Evolutionary conservation across 257 asterid genomes (phyloP), one percentile per base, ranked within the genome.

Genomic region (Apocynum venetum): DNA sequence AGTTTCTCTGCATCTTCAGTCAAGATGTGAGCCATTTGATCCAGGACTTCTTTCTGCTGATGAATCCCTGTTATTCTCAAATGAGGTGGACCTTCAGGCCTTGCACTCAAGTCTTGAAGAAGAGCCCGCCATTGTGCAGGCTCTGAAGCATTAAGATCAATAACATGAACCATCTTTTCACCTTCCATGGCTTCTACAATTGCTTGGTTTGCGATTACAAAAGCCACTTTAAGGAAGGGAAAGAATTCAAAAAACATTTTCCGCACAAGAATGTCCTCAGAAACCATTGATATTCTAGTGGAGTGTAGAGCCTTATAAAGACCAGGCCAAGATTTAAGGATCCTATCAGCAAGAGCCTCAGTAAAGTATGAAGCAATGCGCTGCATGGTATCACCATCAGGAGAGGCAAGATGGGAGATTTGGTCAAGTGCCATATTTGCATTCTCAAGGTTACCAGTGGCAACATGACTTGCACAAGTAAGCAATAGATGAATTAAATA

Each of bases 11-110:
- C 97, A 76, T 94, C 98, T 76, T 89, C 91, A 1, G 84, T 82
- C 81, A 94, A 83, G 2, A 94, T 80, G 64, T 84, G 96, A n/a
- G 96, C 97, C 90, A 90, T 92, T 65, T 90, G 97, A 59, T 91
- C 97, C 73, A 92, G 80, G 13, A 87, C 88, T 87, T 91, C 97
- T 79, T 83, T 91, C 71, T 86, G 88, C 7, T 83, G 91, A 84
- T 92, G 92, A 64, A 94, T 84, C 35, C 94, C 98, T 0, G 98
- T 94, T 1, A 94, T 92, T 81, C 93, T 88, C 88, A 94, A 79
- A 86, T 94, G 97, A 4, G 98, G 98, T 38, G 98, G 98, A 5
- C 98, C 98, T 81, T 94, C 98, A 2, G 98, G 98, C 7, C 98
- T 91, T 1, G 98, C 97, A 17, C 98, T 89, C 82, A 94, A 72